Percentiles rank a stretch among this genome's conserved stretches.
Evolutionary conservation across 1,284 basidiomycete species (phyloP).

Genomic region (Ceratobasidium sp.): DNA sequence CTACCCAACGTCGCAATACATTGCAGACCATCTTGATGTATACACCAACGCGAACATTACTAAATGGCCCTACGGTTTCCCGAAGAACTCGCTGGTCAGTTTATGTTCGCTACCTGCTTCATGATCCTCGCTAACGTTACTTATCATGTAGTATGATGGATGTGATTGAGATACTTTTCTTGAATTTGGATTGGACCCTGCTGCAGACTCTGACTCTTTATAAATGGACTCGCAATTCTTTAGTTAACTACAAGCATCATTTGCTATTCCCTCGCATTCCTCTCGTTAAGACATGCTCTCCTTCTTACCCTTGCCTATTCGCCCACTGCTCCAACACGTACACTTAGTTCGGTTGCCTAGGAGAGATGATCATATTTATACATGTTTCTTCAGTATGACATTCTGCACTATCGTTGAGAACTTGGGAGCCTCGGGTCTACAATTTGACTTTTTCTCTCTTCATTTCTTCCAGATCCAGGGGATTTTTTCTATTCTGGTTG

Average conservation of each 20-base stretch:
- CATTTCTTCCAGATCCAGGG: neutral
- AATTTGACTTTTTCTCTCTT: neutral
- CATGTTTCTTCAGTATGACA: neutral
- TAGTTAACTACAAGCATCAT: slow-evolving; percentile 32
- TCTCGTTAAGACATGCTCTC: slow-evolving; percentile 28
- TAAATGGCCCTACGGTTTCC: slow-evolving; percentile 41
- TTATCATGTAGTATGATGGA: slow-evolving; percentile 29
- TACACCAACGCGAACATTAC: slow-evolving; percentile 44
- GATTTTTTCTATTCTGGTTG: neutral
- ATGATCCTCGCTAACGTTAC: neutral
- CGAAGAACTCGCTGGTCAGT: slow-evolving; percentile 43
- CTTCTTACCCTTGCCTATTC: neutral
- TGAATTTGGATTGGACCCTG: slow-evolving; percentile 13
- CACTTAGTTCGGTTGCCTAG: slow-evolving; percentile 4
- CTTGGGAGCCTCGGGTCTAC: neutral
- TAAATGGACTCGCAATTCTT: slow-evolving; percentile 37
- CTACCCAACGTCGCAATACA: slow-evolving; percentile 63
- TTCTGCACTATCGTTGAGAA: neutral
- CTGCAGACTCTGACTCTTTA: slow-evolving; percentile 18
- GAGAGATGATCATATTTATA: slow-evolving; percentile 20
- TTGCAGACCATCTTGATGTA: slow-evolving; percentile 48
- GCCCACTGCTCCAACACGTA: neutral
- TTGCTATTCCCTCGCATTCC: neutral
- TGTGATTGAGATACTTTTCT: slow-evolving; percentile 22
- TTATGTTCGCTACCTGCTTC: neutral